phyloP scores from a whole-genome alignment of 441 rosid genomes.

The Iberis amara region DNA sequence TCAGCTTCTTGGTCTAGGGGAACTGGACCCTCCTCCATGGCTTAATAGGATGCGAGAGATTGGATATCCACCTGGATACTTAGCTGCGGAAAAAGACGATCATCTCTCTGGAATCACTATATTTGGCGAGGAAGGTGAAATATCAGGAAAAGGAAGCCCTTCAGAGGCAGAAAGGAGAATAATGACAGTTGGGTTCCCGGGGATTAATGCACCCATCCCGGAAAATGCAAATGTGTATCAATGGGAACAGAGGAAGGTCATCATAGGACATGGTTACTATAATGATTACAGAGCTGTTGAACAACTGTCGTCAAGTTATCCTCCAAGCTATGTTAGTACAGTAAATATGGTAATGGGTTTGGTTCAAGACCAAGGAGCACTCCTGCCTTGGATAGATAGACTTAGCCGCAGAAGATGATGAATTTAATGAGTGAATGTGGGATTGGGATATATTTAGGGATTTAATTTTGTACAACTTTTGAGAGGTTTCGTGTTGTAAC shows the following conservation, averaged over 20 bases:
- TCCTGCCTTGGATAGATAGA: too few species aligned
- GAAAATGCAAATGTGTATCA: constrained; percentile 67
- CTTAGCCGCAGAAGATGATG: too few species aligned
- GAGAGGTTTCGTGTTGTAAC: too few species aligned
- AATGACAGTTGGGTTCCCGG: constrained; percentile 69
- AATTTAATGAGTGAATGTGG: too few species aligned
- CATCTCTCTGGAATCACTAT: constrained; percentile 77
- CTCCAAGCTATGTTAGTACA: constrained; percentile 43
- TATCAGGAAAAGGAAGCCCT: constrained; percentile 35
- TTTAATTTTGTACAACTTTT: too few species aligned
- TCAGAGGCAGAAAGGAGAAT: constrained; percentile 43
- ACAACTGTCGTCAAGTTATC: constrained; percentile 43
- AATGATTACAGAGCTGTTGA: constrained; percentile 46
- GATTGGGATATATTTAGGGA: too few species aligned
- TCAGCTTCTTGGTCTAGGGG: constrained; percentile 75
- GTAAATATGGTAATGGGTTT: constrained; percentile 30
- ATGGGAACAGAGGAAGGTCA: constrained; percentile 54
- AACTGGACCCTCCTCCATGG: constrained; percentile 98
- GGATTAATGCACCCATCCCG: constrained; percentile 84
- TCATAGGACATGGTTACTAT: too few species aligned
- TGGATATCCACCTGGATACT: constrained; percentile 96
- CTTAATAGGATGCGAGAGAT: constrained; percentile 89
- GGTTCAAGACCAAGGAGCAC: constrained; percentile 11
- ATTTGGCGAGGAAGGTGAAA: constrained; percentile 82
- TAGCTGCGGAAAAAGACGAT: constrained; percentile 60